phyloP scores from a whole-genome alignment of 2,329 filamentous ascomycete genomes.

The Conoideocrella luteorostrata region DNA sequence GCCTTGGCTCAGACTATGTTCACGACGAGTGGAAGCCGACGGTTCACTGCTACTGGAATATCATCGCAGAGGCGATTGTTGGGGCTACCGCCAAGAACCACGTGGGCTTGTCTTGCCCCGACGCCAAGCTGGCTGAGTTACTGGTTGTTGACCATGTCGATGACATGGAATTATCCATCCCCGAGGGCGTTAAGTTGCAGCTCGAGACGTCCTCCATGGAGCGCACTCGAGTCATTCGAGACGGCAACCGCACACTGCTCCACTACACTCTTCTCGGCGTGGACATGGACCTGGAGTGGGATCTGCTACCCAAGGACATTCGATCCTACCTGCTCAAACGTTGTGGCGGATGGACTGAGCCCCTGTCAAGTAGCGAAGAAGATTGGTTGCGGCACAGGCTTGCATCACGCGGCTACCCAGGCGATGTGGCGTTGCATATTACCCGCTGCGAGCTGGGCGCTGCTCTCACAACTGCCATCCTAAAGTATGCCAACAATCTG shows the following conservation, averaged over 20 bases:
- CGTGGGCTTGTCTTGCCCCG: not conserved
- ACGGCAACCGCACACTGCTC: not conserved
- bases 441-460: not conserved
- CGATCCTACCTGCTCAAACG: not conserved
- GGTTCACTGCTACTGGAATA: not conserved
- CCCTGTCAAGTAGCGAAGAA: not conserved
- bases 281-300: not conserved
- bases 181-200: not conserved
- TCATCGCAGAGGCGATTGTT: not conserved
- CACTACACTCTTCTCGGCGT: constrained; percentile 1
- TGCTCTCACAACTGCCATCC: not conserved
- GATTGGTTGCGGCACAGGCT: not conserved
- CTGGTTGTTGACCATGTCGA: not conserved
- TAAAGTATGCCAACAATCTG: not conserved
- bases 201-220: not conserved
- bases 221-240: not conserved
- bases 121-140: not conserved
- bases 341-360: not conserved
- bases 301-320: not conserved
- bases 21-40: not conserved
- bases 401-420: not conserved
- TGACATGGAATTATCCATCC: not conserved
- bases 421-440: not conserved
- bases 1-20: not conserved
- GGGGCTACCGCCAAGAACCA: not conserved